A percentile compares a stretch with the other conserved stretches of the same genome.
phyloP scores from a whole-genome alignment of 805 yeast genomes.

The Spencermartinsiella europaea region DNA sequence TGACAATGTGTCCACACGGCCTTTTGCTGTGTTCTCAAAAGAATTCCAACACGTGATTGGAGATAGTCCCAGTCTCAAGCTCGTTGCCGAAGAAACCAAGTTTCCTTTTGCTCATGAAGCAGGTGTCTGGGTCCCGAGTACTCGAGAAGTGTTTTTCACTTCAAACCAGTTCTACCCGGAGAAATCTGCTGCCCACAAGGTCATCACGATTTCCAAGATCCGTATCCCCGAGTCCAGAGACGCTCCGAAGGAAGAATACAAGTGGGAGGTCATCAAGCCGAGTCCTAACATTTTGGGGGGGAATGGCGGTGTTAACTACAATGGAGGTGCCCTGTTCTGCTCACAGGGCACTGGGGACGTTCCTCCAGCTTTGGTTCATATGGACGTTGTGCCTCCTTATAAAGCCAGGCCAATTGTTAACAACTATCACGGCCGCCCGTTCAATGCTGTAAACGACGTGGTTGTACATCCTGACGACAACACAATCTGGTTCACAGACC shows the following conservation, averaged over 20 bases:
- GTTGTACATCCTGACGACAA: conserved; percentile 25
- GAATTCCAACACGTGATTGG: conserved; percentile 21
- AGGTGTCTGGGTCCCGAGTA: conserved; percentile 24
- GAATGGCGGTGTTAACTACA: conserved; percentile 27
- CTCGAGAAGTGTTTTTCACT: conserved; percentile 27
- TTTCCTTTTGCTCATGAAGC: conserved; percentile 30
- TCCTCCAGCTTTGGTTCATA: conserved; percentile 19
- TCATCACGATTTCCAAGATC: conserved; percentile 15
- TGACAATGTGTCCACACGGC: conserved; percentile 7
- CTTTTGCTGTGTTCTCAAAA: conserved; percentile 16
- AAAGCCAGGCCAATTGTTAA: conserved; percentile 17
- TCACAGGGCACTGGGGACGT: conserved; percentile 22
- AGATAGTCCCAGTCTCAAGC: conserved; percentile 12
- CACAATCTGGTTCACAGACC: conserved; percentile 30
- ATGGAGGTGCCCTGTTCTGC: conserved; percentile 23
- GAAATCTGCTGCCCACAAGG: conserved; percentile 4
- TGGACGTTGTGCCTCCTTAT: conserved; percentile 22
- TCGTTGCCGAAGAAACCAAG: conserved; percentile 18
- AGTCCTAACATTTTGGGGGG: conserved; percentile 19
- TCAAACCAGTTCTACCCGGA: conserved; percentile 22
- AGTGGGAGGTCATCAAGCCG: conserved; percentile 21
- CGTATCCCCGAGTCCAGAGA: conserved; percentile 11
- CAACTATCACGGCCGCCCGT: conserved; percentile 26
- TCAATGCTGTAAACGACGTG: conserved; percentile 28
- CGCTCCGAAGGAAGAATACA: conserved; percentile 8